These are phyloP conservation scores for Labyrinthula sp. DNA, from an alignment of 352 stramenopile genomes.

Conservation along the genomic window DNA sequence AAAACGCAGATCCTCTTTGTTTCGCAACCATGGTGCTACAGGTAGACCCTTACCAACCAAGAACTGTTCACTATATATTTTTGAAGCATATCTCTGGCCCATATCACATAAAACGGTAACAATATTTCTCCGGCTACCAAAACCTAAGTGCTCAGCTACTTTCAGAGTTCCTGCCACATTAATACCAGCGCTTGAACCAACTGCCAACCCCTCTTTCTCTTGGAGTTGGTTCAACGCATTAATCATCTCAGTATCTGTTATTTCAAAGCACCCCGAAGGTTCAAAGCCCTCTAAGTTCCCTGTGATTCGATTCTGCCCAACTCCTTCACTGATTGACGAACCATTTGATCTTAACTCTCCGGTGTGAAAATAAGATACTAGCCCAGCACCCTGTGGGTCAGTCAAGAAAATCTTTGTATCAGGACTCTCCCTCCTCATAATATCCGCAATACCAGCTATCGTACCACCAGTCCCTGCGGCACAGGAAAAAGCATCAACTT, in stretches of 20 bases:
- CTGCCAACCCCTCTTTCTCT: conserved; percentile 36
- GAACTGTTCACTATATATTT: conserved; percentile 34
- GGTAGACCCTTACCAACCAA: conserved; percentile 31
- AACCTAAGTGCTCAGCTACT: conserved; percentile 35
- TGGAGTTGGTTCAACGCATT: conserved; percentile 31
- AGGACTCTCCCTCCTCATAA: conserved; percentile 18
- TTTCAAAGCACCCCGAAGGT: conserved; percentile 35
- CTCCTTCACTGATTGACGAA: conserved; percentile 38
- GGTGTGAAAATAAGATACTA: conserved; percentile 35
- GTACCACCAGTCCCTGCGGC: conserved; percentile 36
- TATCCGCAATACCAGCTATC: conserved; percentile 28
- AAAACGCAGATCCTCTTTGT: neutral
- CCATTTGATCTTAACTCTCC: conserved; percentile 33
- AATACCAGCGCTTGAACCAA: conserved; percentile 35
- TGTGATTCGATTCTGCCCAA: conserved; percentile 38
- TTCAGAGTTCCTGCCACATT: conserved; percentile 37
- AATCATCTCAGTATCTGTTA: conserved; percentile 35
- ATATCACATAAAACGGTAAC: conserved; percentile 39
- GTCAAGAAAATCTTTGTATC: conserved; percentile 33
- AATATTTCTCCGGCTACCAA: conserved; percentile 35
- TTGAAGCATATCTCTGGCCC: conserved; percentile 32
- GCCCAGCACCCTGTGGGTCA: conserved; percentile 31
- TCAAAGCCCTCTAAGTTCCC: conserved; percentile 35
- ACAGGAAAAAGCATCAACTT: conserved; percentile 34
- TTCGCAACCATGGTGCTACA: conserved; percentile 29